Evolutionary conservation across 2,329 filamentous ascomycete species (phyloP), one percentile per base, ranked within the genome.

Genomic region (Epichloe elymi): DNA sequence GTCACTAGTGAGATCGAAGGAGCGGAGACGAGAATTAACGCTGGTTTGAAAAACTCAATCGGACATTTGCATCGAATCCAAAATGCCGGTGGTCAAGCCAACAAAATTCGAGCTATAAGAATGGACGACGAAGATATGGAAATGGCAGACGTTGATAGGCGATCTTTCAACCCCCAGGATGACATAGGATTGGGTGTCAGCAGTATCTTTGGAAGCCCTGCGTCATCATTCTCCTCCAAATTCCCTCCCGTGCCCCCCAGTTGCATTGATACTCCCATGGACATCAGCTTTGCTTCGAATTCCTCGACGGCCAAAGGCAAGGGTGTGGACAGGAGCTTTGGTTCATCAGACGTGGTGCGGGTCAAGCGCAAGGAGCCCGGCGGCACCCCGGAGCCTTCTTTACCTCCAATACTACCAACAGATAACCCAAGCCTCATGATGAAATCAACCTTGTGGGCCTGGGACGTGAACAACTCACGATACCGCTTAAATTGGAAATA

Each of bases 401-500:
- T 64, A 3, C 59, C 65, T 0, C 63, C 62, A 1, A 59, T 65
- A 20, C 56, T 65, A 3, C 54, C 61, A 2, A 44, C 56, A 14
- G 63, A 66, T 36, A 57, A 59, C 1, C 60, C 60, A 1, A 61
- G 61, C 8, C 59, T 58, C 19, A 55, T 74, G 38, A 61, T 70
- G 3, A 72, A 67, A 23, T 74, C 75, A 1, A 68, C 68, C 7
- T 68, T 75, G 38, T 82, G 71, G 71, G 66, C 63, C 54, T 81
- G 73, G 71, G 78, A 74, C 57, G 61, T 61, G 17, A 65, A 58
- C 55, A 72, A 61, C 61, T 74, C 62, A 62, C 65, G 66, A 44
- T 75, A 82, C 52, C 85, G 80, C 59, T 71, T 97, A 46, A 95
- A 94, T 66, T 98, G 91, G 90, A 86, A 89, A 49, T 88, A 93